Evolutionary conservation across 371 early-diverging fungal species (phyloP).

Genomic region (Batrachochytrium dendrobatidis): DNA sequence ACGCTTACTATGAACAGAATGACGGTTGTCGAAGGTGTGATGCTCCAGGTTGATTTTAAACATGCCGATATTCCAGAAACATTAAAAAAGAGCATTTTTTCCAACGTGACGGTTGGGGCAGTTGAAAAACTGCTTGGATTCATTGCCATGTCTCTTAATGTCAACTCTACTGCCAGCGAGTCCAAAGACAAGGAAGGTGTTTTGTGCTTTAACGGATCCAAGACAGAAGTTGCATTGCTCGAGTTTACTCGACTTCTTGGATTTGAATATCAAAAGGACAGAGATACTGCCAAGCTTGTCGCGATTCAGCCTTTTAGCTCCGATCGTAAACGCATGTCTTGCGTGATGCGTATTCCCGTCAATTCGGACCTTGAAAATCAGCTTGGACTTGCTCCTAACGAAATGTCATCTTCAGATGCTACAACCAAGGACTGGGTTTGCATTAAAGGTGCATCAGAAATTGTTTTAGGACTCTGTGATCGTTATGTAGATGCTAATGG

Average conservation of each 20-base stretch:
- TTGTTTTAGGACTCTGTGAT: slow-evolving; percentile 48
- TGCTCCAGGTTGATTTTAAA: slow-evolving; percentile 26
- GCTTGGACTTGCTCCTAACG: neutral
- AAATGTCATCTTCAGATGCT: neutral
- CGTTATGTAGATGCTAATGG: slow-evolving; percentile 14
- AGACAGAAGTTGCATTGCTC: slow-evolving; percentile 77
- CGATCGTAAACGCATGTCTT: slow-evolving; percentile 77
- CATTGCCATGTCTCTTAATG: slow-evolving; percentile 20
- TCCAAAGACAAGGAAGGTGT: slow-evolving; percentile 51
- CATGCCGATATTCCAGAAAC: slow-evolving; percentile 17
- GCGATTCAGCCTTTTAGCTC: slow-evolving; percentile 74
- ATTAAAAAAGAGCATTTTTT: slow-evolving; percentile 15
- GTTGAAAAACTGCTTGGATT: slow-evolving; percentile 8
- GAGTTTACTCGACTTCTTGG: slow-evolving; percentile 52
- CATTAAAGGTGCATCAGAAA: slow-evolving; percentile 79
- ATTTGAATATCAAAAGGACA: slow-evolving; percentile 37
- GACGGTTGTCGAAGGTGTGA: slow-evolving; percentile 50
- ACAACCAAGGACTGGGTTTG: slow-evolving; percentile 35
- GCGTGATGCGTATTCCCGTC: slow-evolving; percentile 27
- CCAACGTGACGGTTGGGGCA: too few species aligned
- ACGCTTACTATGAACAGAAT: slow-evolving; percentile 91
- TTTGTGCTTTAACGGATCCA: slow-evolving; percentile 71
- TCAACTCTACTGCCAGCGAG: slow-evolving; percentile 88
- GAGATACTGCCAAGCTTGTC: slow-evolving; percentile 41
- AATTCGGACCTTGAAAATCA: neutral